phyloP scores from a whole-genome alignment of 2,329 filamentous ascomycete species.

The Trichoderma koningii region DNA sequence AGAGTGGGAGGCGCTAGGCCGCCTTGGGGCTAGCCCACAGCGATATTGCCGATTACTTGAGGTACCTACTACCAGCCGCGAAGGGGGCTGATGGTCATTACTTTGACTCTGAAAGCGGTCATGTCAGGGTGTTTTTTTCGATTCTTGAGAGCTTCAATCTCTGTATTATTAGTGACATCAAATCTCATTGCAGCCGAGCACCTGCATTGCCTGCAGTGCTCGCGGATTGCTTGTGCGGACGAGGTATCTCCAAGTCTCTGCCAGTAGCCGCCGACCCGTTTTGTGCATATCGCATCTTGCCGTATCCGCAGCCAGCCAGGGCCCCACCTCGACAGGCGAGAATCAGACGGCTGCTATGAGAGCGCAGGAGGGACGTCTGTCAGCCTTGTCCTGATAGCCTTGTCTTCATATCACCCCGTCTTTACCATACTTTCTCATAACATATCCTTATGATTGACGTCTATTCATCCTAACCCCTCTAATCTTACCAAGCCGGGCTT shows the following conservation, averaged over 20 bases:
- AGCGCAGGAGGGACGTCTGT: not conserved
- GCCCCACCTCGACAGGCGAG: slow-evolving; percentile 18
- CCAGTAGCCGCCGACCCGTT: slow-evolving; percentile 25
- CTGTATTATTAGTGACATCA: too few species aligned
- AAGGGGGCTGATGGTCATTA: too few species aligned
- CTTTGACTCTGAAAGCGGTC: too few species aligned
- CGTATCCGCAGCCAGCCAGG: not conserved
- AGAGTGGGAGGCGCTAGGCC: slow-evolving; percentile 47
- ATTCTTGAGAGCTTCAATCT: too few species aligned
- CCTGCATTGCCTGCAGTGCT: not conserved
- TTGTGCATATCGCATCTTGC: slow-evolving; percentile 24
- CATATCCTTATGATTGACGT: not conserved
- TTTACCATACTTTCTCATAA: not conserved
- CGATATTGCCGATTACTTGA: slow-evolving; percentile 1
- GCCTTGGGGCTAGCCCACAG: slow-evolving; percentile 29
- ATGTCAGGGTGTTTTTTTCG: too few species aligned
- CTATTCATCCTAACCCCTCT: not conserved
- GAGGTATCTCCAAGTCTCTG: slow-evolving; percentile 1
- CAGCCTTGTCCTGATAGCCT: not conserved
- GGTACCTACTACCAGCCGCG: not conserved
- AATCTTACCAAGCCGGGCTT: not conserved
- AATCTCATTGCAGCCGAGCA: not conserved
- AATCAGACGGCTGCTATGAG: not conserved
- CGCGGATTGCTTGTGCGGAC: not conserved
- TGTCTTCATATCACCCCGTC: not conserved